Percentiles rank a stretch among this genome's conserved stretches.
Conservation (phyloP, 768 basidiomycete genomes). For the Collybiopsis confluens region DNA sequence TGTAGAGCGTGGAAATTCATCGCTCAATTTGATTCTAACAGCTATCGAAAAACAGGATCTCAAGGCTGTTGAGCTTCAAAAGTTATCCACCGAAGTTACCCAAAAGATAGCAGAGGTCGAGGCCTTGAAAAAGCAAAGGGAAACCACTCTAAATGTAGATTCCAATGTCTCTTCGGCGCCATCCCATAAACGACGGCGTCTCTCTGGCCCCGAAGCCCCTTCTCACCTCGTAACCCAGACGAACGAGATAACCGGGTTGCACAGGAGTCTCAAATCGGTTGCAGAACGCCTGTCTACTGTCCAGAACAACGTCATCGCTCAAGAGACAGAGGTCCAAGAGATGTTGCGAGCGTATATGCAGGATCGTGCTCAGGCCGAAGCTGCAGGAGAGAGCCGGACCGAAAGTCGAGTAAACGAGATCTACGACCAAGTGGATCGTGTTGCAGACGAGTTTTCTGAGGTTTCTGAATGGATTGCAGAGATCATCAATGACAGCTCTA, state of each 20-base stretch:
- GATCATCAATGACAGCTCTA: not conserved
- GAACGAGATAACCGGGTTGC: constrained; percentile 2
- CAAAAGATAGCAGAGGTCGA: not conserved
- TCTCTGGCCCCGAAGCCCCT: not conserved
- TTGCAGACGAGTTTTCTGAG: not conserved
- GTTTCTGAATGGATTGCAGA: constrained; percentile 1
- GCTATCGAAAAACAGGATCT: not conserved
- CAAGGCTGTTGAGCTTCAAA: not conserved
- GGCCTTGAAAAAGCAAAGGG: not conserved
- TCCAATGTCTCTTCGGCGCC: not conserved
- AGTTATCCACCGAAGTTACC: constrained; percentile 1
- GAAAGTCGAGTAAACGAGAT: not conserved
- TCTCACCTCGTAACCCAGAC: not conserved
- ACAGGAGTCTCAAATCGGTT: not conserved
- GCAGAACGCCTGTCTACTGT: not conserved
- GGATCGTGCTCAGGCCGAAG: not conserved
- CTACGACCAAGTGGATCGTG: not conserved
- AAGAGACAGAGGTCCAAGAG: not conserved
- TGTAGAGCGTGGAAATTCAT: not conserved
- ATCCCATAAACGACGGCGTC: constrained; percentile 2
- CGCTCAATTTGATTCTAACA: not conserved
- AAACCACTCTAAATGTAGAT: not conserved
- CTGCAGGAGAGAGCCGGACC: not conserved
- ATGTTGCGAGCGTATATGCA: not conserved
- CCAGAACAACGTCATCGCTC: not conserved